Evolutionary conservation across 805 yeast genomes (phyloP).

Genomic region (Starmerella floris): DNA sequence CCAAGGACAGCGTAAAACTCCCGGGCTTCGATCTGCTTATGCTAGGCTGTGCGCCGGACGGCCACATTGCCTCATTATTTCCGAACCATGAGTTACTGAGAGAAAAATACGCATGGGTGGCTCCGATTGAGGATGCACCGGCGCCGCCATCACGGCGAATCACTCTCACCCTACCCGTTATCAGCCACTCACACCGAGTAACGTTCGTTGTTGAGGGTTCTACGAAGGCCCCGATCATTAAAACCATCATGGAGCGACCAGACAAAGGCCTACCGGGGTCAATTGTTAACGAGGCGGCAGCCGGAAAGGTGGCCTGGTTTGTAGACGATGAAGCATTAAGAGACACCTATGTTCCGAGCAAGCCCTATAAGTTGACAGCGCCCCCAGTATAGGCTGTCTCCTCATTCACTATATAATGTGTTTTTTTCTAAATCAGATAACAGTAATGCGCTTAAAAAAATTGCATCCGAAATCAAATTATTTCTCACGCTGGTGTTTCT

Average conservation of each 20-base stretch:
- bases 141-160: conserved; percentile 75
- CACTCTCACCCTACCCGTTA: conserved; percentile 84
- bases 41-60: conserved; percentile 97
- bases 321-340: conserved; percentile 86
- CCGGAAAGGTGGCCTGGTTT: conserved; percentile 93
- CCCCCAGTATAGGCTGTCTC: conserved; percentile 12
- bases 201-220: conserved; percentile 94
- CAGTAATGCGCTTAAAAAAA: too few relatives aligned
- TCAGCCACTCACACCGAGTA: conserved; percentile 83
- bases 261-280: conserved; percentile 92
- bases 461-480: too few relatives aligned
- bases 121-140: conserved; percentile 86
- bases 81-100: conserved; percentile 82
- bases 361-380: conserved; percentile 49
- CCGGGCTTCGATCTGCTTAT: conserved; percentile 87
- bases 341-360: conserved; percentile 62
- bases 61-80: conserved; percentile 92
- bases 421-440: too few relatives aligned
- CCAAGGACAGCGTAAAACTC: conserved; percentile 86
- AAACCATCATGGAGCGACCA: conserved; percentile 89
- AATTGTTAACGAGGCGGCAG: conserved; percentile 90
- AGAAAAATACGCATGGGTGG: conserved; percentile 89
- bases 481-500: too few relatives aligned
- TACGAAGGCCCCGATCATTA: conserved; percentile 82
- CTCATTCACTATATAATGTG: too few relatives aligned